Evolutionary conservation across 768 basidiomycete species (phyloP).

Genomic region (Termitomyces sp.): DNA sequence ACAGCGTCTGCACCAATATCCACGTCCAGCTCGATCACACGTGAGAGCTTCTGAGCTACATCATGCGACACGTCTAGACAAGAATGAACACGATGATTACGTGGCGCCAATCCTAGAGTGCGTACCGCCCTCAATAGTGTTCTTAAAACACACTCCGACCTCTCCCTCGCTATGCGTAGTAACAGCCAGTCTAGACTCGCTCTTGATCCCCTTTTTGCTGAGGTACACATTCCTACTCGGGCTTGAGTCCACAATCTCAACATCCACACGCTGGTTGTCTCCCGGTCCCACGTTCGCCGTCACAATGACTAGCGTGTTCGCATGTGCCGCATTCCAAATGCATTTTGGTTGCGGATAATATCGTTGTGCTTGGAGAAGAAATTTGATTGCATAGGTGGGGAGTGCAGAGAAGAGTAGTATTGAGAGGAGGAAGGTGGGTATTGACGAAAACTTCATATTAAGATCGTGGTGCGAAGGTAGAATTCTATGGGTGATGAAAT

Average conservation of each 20-base stretch:
- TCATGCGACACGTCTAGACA: slow-evolving; percentile 40
- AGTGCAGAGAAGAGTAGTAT: slow-evolving; percentile 24
- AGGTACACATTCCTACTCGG: slow-evolving; percentile 85
- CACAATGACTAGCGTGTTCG: slow-evolving; percentile 87
- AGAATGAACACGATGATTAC: neutral
- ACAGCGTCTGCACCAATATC: slow-evolving; percentile 98
- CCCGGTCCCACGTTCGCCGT: slow-evolving; percentile 88
- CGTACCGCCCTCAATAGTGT: slow-evolving; percentile 70
- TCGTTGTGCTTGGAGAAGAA: slow-evolving; percentile 64
- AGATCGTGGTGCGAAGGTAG: neutral
- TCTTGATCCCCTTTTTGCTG: slow-evolving; percentile 82
- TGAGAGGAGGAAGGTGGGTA: slow-evolving; percentile 24
- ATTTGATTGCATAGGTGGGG: slow-evolving; percentile 69
- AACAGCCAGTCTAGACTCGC: slow-evolving; percentile 88
- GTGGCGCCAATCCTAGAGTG: neutral
- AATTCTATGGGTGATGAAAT: neutral
- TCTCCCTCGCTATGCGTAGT: slow-evolving; percentile 93
- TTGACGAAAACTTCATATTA: slow-evolving; percentile 14
- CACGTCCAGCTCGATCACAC: slow-evolving; percentile 88
- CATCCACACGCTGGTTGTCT: slow-evolving; percentile 76
- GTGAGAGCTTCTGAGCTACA: slow-evolving; percentile 44
- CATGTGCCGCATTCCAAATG: slow-evolving; percentile 92
- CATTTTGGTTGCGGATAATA: slow-evolving; percentile 79
- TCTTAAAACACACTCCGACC: slow-evolving; percentile 93
- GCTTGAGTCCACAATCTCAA: slow-evolving; percentile 91